phyloP scores from a whole-genome alignment of 2,329 filamentous ascomycete species.

The Penicillium hordei region DNA sequence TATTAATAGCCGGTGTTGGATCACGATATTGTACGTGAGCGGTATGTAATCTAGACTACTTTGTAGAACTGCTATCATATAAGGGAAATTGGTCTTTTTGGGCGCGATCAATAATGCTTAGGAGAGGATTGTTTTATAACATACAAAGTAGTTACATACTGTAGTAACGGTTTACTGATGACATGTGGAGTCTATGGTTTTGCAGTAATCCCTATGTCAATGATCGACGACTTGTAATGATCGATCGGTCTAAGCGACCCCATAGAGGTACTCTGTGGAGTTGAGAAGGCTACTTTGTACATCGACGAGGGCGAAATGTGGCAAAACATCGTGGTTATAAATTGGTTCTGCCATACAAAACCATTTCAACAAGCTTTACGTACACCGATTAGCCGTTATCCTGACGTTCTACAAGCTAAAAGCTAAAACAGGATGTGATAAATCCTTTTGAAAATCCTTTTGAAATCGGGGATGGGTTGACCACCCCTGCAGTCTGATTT shows the following conservation, averaged over 20 bases:
- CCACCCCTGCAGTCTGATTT: neutral
- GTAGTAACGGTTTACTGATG: neutral
- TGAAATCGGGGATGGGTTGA: slow-evolving; percentile 3
- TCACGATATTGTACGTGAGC: neutral
- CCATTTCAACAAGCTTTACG: neutral
- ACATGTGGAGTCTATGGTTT: neutral
- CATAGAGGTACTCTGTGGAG: neutral
- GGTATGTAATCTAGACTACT: too few species aligned
- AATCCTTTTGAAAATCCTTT: slow-evolving; percentile 12
- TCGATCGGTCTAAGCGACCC: neutral
- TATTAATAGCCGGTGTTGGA: neutral
- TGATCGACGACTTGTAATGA: neutral
- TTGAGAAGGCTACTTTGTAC: neutral
- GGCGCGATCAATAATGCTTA: neutral
- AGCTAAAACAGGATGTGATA: neutral
- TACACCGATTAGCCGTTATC: too few species aligned
- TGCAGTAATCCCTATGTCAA: neutral
- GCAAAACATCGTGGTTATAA: neutral
- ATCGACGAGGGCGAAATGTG: neutral
- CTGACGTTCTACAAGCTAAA: neutral
- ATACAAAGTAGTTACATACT: too few species aligned
- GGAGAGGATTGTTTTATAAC: neutral
- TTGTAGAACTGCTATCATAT: too few species aligned
- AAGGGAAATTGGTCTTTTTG: too few species aligned
- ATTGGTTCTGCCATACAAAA: too few species aligned